Conservation (phyloP, 2,329 filamentous ascomycete genomes). For the Fusarium mexicanum region DNA sequence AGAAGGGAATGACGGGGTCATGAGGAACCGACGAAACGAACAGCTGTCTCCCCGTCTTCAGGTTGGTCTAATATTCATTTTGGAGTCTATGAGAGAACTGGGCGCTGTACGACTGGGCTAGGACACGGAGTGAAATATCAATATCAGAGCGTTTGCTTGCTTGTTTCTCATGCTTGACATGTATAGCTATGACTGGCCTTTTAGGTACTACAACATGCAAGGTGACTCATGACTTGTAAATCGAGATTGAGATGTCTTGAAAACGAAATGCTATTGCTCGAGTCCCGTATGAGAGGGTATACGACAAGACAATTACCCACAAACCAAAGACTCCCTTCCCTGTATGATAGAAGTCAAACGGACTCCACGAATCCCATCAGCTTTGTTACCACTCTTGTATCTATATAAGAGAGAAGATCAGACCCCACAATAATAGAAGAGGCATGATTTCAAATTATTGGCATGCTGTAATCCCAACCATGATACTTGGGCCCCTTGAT, state of each 20-base stretch:
- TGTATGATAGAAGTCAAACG: slow-evolving; percentile 24
- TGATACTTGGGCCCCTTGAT: neutral
- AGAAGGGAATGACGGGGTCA: slow-evolving; percentile 14
- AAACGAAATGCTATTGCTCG: slow-evolving; percentile 2
- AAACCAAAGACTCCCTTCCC: slow-evolving; percentile 39
- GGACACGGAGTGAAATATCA: slow-evolving; percentile 22
- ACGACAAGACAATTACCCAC: slow-evolving; percentile 35
- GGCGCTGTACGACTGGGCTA: slow-evolving; percentile 34
- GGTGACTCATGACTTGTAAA: neutral
- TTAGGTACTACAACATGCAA: neutral
- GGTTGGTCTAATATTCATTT: slow-evolving; percentile 21
- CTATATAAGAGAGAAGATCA: slow-evolving; percentile 32
- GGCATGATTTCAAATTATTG: slow-evolving; percentile 22
- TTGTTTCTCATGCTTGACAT: neutral
- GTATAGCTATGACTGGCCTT: neutral
- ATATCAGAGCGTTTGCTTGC: slow-evolving; percentile 26
- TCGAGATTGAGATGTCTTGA: slow-evolving; percentile 2
- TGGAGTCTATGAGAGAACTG: slow-evolving; percentile 29
- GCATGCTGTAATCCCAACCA: slow-evolving; percentile 20
- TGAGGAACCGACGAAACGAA: slow-evolving; percentile 10
- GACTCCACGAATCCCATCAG: neutral
- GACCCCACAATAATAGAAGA: slow-evolving; percentile 17
- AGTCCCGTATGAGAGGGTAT: slow-evolving; percentile 37
- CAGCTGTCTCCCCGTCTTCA: neutral
- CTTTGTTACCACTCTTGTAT: slow-evolving; percentile 14